Percentiles rank a stretch among this genome's conserved stretches.
phyloP scores from a whole-genome alignment of 768 basidiomycete genomes.

The Termitomyces sp. region DNA sequence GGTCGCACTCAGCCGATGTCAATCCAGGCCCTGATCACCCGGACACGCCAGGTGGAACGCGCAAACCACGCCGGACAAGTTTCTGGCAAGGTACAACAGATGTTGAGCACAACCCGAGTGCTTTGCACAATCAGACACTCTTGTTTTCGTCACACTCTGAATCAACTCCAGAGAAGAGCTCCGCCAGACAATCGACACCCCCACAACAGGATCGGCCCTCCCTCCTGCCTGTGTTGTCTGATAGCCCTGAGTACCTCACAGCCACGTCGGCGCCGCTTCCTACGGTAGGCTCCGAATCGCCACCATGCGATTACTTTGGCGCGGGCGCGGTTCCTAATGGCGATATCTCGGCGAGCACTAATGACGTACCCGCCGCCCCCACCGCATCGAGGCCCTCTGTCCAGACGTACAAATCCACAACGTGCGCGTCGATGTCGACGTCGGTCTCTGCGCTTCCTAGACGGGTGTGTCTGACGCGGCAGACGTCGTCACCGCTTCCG shows the following conservation, averaged over 20 bases:
- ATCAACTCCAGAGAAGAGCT: neutral
- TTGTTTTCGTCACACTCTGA: neutral
- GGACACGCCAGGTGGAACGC: constrained; percentile 43
- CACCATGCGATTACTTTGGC: constrained; percentile 16
- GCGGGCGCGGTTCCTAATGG: neutral
- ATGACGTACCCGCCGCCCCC: neutral
- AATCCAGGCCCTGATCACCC: constrained; percentile 26
- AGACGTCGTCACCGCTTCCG: constrained; percentile 64
- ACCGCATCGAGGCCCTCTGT: neutral
- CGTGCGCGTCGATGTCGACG: constrained; percentile 18
- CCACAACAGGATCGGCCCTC: constrained; percentile 3
- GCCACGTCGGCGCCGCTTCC: constrained; percentile 7
- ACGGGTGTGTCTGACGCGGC: constrained; percentile 53
- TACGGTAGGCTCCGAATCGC: neutral
- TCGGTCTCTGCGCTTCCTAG: constrained; percentile 48
- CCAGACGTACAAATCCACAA: neutral
- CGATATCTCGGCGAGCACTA: neutral
- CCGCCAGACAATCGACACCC: neutral
- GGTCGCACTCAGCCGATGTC: constrained; percentile 42
- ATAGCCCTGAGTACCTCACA: neutral
- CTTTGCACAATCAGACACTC: constrained; percentile 9
- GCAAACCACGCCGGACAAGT: constrained; percentile 57
- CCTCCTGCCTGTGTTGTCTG: neutral
- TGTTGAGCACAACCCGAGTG: constrained; percentile 36
- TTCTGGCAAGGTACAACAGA: constrained; percentile 81